Base-by-base conservation (phyloP, 495 filamentous ascomycete species). In the Chaetomidium leptoderma region DNA sequence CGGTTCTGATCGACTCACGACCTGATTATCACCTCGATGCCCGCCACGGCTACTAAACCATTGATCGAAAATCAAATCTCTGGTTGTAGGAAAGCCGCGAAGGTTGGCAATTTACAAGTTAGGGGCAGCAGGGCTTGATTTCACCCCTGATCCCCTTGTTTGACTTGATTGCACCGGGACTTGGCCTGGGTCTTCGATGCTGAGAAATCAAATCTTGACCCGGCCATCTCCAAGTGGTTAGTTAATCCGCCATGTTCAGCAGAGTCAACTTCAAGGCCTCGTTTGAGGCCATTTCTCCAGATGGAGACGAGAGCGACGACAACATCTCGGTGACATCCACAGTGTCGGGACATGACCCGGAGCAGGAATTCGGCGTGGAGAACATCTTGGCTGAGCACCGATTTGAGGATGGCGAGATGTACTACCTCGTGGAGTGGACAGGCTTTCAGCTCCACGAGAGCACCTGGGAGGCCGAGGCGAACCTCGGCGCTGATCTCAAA, bases 361-460 rank as follows among this genome's bases (percentile, higher is more conserved):
- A 76, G 17, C 53, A 73, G 17, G 77, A 81, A 40, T 78, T 72
- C 46, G 66, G 66, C 14, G 80, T 83, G 6, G 75, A 81, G 16
- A 67, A 69, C n/a, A 68, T 84, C 43, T 59, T 79, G 14, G 80
- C 81, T 10, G 81, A 89, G 62, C 66, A 72, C 10, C 60, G 36
- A 3, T 58, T 51, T 3, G n/a, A 67, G 0, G 72, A 81, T 8
- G 72, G 67, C 9, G 61, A 66, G 23, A 71, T 61, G 57, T 58
- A 67, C 24, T 91, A 86, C 63, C 74, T 91, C 3, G 78, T 90
- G 32, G 76, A 81, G 58, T 92, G 88, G 88, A 75, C 75, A 24
- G 78, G 74, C n/a, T 91, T 87, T 57, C 69, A 74, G 1, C 46
- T 83, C 9, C 58, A 82, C 13, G 66, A 83, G 45, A 73, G 79